Base-by-base conservation (phyloP, 148 eudicot genomes). In the Rhododendron williamsianum region DNA sequence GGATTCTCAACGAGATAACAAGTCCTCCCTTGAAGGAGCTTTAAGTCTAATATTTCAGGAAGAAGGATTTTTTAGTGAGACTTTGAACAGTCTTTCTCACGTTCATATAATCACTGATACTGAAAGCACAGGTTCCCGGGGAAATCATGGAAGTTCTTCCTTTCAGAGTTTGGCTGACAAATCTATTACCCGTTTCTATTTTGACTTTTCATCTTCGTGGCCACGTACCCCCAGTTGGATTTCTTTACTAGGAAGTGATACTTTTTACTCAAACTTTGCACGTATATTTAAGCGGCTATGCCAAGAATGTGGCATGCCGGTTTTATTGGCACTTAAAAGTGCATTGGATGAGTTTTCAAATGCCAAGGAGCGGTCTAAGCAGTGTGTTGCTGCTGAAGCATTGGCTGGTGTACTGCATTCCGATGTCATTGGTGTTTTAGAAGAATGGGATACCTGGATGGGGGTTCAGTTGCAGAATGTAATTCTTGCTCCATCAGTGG, bases 141-240 rank as follows among this genome's bases (percentile, higher is more conserved):
- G 95, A 85, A 84, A 90, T 86, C 91, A 94, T 51, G 95, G 98
- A 81, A 92, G 79, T 87, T 94, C 98, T 80, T 93, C 96, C 38
- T 86, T 96, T 84, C 99, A 97, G 93, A 97, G 98, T 86, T 90
- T 93, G 87, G 99, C 98, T 45, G 99, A 97, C 89, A 97, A 97
- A 91, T 97, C 98, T 38, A 93, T 97, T 78, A 95, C 99, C 82
- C 95, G 90, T 87, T 97, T 97, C 93, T 97, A 94, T 91, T 97
- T 95, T 86, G 98, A 97, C 84, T 97, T 97, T 87, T 94, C 96
- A 48, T 92, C 99, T 87, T 93, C 98, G 79, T 97, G 99, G 99
- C 99, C 99, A 71, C 94, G 99, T 56, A 97, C 98, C 81, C 99
- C 99, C 80, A 97, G 92, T 88, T 97, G 99, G 99, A 97, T 95